Evolutionary conservation across 164 flowering plant genomes (phyloP).

Genomic region (Berberis thunbergii): DNA sequence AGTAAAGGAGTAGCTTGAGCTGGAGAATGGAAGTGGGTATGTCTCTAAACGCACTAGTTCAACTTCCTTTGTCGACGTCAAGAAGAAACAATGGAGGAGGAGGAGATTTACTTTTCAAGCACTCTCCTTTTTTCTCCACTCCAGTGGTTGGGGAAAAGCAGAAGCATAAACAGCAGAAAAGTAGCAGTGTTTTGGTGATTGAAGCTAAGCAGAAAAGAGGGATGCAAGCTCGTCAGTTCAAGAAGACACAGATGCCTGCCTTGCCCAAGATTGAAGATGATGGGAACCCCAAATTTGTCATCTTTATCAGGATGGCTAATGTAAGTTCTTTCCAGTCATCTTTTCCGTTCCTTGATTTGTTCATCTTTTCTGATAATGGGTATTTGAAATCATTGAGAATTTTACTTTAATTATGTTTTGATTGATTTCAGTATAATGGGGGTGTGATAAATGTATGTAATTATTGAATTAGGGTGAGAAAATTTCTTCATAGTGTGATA

Average conservation of each 20-base stretch:
- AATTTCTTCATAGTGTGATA: too few species aligned
- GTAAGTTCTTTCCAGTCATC: conserved; percentile 29
- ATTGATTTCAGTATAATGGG: too few species aligned
- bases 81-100: conserved; percentile 21
- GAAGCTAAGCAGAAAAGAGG: conserved; percentile 80
- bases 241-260: conserved; percentile 42
- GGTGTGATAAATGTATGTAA: too few species aligned
- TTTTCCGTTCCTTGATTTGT: conserved; percentile 1
- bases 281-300: conserved; percentile 79
- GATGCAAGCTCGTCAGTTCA: conserved; percentile 55
- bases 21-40: conserved; percentile 52
- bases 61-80: conserved; percentile 37
- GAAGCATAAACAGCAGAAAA: conserved; percentile 1
- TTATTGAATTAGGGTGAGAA: too few species aligned
- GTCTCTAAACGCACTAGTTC: conserved; percentile 62
- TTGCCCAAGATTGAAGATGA: conserved; percentile 90
- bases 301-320: conserved; percentile 84
- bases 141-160: conserved; percentile 12
- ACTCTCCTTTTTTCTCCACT: conserved; percentile 33
- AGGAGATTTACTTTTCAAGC: conserved; percentile 27
- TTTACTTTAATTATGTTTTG: too few species aligned
- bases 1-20: not conserved
- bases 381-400: not conserved
- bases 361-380: not conserved
- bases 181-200: conserved; percentile 28